These are phyloP conservation scores for Penicillium sp. DNA, from an alignment of 2,329 filamentous ascomycete genomes.

Conservation along the genomic window DNA sequence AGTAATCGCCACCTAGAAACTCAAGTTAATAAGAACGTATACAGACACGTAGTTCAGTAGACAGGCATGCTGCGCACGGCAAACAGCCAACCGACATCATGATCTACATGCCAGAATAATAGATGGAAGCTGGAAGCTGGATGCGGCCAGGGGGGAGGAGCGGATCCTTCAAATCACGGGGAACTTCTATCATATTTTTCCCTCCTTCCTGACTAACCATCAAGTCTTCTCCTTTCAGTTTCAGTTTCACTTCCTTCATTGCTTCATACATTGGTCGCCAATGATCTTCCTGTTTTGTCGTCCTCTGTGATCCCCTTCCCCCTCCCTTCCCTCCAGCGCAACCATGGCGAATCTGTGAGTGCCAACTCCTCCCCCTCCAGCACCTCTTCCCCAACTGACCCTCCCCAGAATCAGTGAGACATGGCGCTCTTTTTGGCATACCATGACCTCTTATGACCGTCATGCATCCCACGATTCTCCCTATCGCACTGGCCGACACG, in stretches of 20 bases:
- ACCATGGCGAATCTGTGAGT: conserved; percentile 25
- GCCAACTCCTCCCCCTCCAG: background rate
- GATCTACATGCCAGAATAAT: conserved; percentile 23
- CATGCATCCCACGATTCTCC: conserved; percentile 91
- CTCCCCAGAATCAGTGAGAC: conserved; percentile 59
- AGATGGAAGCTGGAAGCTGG: conserved; percentile 10
- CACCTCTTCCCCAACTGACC: conserved; percentile 5
- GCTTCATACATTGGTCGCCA: conserved; percentile 14
- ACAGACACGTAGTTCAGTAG: background rate
- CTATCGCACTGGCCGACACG: conserved; percentile 83
- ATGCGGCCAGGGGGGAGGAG: conserved; percentile 18
- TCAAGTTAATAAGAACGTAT: background rate
- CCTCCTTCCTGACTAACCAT: conserved; percentile 7
- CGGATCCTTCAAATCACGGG: conserved; percentile 12
- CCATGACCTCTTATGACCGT: conserved; percentile 73
- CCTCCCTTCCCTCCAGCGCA: conserved; percentile 1
- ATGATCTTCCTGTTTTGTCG: conserved; percentile 6
- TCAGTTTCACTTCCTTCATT: conserved; percentile 10
- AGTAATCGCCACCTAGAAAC: background rate
- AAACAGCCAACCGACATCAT: conserved; percentile 16
- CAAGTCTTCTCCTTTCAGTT: background rate
- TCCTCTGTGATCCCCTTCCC: conserved; percentile 3
- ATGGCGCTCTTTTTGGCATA: conserved; percentile 93
- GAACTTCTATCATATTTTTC: conserved; percentile 10
- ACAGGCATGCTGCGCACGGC: conserved; percentile 2